Conservation (phyloP, 2,329 filamentous ascomycete genomes). For the Epichloe gansuensis region DNA sequence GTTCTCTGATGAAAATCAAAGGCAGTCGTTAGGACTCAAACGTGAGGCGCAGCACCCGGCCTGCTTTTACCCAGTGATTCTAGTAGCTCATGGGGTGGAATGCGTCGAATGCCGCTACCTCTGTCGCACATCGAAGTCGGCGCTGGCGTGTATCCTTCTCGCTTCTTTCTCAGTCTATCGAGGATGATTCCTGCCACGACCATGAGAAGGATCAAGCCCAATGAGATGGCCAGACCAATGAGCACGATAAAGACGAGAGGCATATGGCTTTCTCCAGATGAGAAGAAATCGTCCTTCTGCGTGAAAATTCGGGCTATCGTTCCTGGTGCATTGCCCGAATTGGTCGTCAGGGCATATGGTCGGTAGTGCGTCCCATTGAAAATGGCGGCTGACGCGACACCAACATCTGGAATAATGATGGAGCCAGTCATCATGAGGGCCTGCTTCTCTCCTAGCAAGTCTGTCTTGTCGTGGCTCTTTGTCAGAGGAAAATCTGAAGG, state of each 20-base stretch:
- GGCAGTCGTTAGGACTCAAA: conserved; percentile 25
- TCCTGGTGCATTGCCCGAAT: conserved; percentile 50
- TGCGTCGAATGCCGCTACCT: conserved; percentile 43
- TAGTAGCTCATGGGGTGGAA: conserved; percentile 49
- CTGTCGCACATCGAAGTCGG: conserved; percentile 54
- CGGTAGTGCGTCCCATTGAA: conserved; percentile 72
- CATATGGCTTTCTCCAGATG: conserved; percentile 43
- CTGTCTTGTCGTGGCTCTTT: conserved; percentile 50
- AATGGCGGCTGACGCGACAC: conserved; percentile 71
- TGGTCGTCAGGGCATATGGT: conserved; percentile 72
- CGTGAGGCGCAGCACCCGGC: conserved; percentile 33
- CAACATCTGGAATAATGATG: conserved; percentile 62
- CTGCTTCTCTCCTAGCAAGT: conserved; percentile 54
- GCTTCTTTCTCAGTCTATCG: conserved; percentile 63
- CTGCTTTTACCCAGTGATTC: conserved; percentile 38
- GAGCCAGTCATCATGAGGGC: conserved; percentile 76
- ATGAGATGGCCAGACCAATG: conserved; percentile 66
- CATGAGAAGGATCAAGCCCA: conserved; percentile 65
- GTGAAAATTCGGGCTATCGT: conserved; percentile 76
- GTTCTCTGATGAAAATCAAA: conserved; percentile 15
- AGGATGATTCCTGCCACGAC: conserved; percentile 63
- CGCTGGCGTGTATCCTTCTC: conserved; percentile 70
- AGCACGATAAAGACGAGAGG: conserved; percentile 68
- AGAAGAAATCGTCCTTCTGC: conserved; percentile 68
- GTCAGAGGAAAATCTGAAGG: conserved; percentile 69